Evolutionary conservation across 176 grass and related monocot genomes (phyloP).

Genomic region (Eleusine indica): DNA sequence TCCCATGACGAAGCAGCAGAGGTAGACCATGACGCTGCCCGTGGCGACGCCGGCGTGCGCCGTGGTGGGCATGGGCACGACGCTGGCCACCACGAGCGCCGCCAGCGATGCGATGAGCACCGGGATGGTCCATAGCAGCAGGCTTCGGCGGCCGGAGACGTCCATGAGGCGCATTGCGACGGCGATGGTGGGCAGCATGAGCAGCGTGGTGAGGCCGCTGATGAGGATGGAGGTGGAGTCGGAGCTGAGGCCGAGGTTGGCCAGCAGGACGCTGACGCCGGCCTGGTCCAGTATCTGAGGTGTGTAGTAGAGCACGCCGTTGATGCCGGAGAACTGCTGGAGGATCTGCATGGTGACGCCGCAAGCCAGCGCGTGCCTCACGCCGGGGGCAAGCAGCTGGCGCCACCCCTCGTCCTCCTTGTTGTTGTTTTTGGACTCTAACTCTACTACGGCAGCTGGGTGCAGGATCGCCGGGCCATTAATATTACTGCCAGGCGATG

Average conservation of each 20-base stretch:
- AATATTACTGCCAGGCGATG: conserved; percentile 6
- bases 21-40: conserved; percentile 63
- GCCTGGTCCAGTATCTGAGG: conserved; percentile 83
- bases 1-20: conserved; percentile 93
- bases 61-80: conserved; percentile 43
- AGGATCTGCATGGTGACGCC: conserved; percentile 71
- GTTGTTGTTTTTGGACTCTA: too few relatives aligned
- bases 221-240: conserved; percentile 79
- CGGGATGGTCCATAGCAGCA: conserved; percentile 77
- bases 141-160: conserved; percentile 68
- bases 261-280: conserved; percentile 62
- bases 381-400: conserved; percentile 54
- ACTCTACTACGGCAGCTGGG: background rate
- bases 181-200: conserved; percentile 78
- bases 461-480: conserved; percentile 43
- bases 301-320: conserved; percentile 82
- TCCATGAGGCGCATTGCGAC: conserved; percentile 98
- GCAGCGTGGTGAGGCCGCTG: conserved; percentile 67
- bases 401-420: conserved; percentile 26
- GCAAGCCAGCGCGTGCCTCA: conserved; percentile 55
- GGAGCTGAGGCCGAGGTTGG: conserved; percentile 49
- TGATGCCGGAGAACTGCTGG: conserved; percentile 87
- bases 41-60: conserved; percentile 75
- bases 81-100: conserved; percentile 52
- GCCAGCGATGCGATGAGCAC: conserved; percentile 63